Evolutionary conservation across 768 basidiomycete species (phyloP), one percentile per base, ranked within the genome.

Genomic region (Phaeotremella fagi): DNA sequence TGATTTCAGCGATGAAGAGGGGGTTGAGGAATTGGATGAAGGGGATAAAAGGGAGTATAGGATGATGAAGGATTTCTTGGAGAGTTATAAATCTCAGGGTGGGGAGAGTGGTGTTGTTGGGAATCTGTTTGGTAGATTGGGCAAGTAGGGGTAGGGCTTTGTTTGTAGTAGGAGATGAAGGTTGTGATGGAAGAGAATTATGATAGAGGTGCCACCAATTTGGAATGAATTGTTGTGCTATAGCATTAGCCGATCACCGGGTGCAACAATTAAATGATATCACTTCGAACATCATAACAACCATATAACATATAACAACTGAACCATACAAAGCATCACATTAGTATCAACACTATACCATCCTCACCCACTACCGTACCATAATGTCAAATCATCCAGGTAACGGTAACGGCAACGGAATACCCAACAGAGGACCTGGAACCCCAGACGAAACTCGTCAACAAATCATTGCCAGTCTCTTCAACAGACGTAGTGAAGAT

Each of bases 61-160:
- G 62, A 76, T 98, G 65, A 94, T 98, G 78, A 94, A 90, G 76
- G 94, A 95, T 73, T 91, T 99, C 74, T 75, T 98, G 73, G 90
- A 95, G 77, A 94, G 90, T 74, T 97, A 89, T 79, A 90, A 88
- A 71, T 85, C 85, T 58, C 95, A 99, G 69, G 86, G 72, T 6
- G 95, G 95, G 22, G 75, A 88, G 45, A 83, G 88, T 23, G 95
- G 95, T 0, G 95, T 92, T 22, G 92, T 95, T 14, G 81, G 92
- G 48, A 95, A 85, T 68, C 77, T 99, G 41, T 87, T 85, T 36
- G 89, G 95, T 35, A 79, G 90, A 60, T 71, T 99, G 56, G 83
- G 74, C 50, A 82, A 83, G 41, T 85, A 80, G 22, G 24, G 24
- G 7, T 6, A 16, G 24, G 7, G 11, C 22, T n/a, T n/a, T n/a